Base-by-base conservation (phyloP, 202 grass and related monocot genomes). In the Bolboschoenoplectus hybrid region DNA sequence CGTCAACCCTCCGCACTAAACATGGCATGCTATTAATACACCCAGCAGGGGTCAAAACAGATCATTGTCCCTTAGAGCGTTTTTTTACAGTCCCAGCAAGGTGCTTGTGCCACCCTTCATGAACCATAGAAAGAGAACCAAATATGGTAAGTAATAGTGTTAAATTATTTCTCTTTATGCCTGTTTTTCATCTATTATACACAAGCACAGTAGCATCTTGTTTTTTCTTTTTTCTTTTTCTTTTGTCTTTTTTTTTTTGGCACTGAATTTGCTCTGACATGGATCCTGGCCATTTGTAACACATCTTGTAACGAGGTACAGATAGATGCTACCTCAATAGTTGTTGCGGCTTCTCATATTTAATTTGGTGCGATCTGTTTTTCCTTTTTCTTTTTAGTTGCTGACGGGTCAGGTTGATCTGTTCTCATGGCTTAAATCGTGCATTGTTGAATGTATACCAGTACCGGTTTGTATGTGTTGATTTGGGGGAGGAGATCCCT, bases 111-210 rank as follows among this genome's bases (percentile, higher is more conserved):
- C 16, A n/a, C 55, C 75, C 36, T 60, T 43, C 38, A n/a, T 80
- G 75, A 80, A 60, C 14, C 52, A 60, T 80, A 16, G 75, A 80
- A 77, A 49, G 13, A 55, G 11, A 77, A 6, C 36, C 36, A 52
- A 80, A 41, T 19, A 60, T 57, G 53, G 75, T 60, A 60, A 60
- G 51, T 20, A 40, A 60, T 43, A 20, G 16, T 0, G 53, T 80
- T 80, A 57, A 58, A 8, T 41, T 50, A 50, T 79, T 60, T 79
- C 35, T 79, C 7, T 14, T 56, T 80, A 36, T 57, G 75, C 53
- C 9, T 61, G 7, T 19, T 60, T 76, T 60, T 61, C 53, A 41
- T 80, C 75, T 80, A 80, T 80, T 41, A 79, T 52, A n/a, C 75
- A 80, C 36, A 20, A 60, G 53, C 75, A 80, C 1, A 3, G 75